Percentiles rank a stretch among this genome's conserved stretches.
phyloP scores from a whole-genome alignment of 164 flowering plant genomes.

The Buxus sempervirens region DNA sequence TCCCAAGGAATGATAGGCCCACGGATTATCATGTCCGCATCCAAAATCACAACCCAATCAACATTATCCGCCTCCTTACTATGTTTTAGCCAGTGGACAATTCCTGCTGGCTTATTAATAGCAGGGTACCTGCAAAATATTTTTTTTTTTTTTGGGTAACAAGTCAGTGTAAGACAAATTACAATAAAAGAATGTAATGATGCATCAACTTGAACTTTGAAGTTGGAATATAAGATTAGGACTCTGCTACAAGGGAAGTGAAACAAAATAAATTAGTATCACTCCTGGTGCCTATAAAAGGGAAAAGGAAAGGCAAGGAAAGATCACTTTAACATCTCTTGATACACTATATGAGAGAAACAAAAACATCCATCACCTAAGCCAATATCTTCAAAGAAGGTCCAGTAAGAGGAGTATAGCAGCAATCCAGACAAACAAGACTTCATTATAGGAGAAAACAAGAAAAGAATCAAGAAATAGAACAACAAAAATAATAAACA shows the following conservation, averaged over 20 bases:
- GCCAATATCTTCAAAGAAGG: neutral
- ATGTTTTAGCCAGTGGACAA: conserved; percentile 90
- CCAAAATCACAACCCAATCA: conserved; percentile 97
- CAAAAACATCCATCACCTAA: neutral
- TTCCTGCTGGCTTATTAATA: conserved; percentile 93
- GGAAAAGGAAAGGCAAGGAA: neutral
- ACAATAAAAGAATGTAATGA: neutral
- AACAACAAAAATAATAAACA: neutral
- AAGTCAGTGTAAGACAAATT: no score
- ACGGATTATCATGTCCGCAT: conserved; percentile 91
- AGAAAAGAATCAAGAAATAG: neutral
- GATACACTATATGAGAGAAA: neutral
- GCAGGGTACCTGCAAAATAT: conserved; percentile 82
- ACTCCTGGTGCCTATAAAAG: no score
- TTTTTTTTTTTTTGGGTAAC: no score
- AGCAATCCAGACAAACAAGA: neutral
- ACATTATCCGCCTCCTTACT: conserved; percentile 90
- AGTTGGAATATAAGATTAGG: neutral
- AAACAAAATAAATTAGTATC: no score
- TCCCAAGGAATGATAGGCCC: conserved; percentile 97
- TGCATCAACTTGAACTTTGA: neutral
- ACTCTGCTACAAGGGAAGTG: neutral
- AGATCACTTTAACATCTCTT: neutral
- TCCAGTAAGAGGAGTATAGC: neutral
- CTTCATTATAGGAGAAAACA: neutral